phyloP scores from a whole-genome alignment of 2,329 filamentous ascomycete species.

The Apiospora malaysiana region DNA sequence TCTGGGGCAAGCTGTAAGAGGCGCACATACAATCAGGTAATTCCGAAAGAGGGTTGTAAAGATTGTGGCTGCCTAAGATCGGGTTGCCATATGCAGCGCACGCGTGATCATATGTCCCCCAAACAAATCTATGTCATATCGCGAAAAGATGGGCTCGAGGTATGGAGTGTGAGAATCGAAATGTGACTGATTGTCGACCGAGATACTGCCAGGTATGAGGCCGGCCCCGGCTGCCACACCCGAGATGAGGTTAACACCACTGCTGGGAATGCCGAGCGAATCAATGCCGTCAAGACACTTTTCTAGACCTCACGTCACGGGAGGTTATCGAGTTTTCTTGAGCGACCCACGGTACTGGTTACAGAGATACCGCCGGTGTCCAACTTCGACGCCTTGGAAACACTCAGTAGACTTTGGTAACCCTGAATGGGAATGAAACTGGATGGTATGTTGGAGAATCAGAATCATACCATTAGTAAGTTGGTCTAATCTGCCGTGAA shows the following conservation, averaged over 20 bases:
- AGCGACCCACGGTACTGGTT: conserved; percentile 44
- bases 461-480: no score
- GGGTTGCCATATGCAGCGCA: conserved; percentile 44
- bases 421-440: no score
- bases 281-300: conserved; percentile 45
- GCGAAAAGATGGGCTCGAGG: conserved; percentile 42
- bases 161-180: conserved; percentile 48
- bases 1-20: conserved; percentile 36
- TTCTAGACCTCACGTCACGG: conserved; percentile 30
- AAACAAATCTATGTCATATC: conserved; percentile 46
- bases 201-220: conserved; percentile 46
- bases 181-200: conserved; percentile 46
- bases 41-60: neutral
- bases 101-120: conserved; percentile 47
- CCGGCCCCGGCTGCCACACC: conserved; percentile 44
- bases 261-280: conserved; percentile 42
- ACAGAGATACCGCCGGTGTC: conserved; percentile 46
- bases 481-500: no score
- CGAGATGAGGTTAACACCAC: conserved; percentile 43
- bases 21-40: conserved; percentile 15
- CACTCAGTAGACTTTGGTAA: no score
- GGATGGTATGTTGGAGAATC: no score
- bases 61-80: neutral
- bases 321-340: neutral
- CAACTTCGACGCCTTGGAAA: no score